phyloP scores from a whole-genome alignment of 768 basidiomycete species.

The Boletales sp. region DNA sequence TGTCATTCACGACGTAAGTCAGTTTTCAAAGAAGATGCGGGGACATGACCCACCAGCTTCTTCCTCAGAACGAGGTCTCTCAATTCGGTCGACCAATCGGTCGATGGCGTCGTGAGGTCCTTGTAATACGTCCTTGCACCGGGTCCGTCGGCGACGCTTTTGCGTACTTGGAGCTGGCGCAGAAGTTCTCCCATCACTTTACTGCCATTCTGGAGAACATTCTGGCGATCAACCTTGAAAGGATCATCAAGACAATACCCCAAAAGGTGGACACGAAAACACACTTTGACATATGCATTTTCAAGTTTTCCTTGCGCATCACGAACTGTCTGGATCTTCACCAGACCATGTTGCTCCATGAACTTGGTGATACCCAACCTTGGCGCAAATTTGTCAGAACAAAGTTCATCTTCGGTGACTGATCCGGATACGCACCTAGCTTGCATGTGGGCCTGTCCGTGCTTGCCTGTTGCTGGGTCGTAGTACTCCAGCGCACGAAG shows the following conservation, averaged over 20 bases:
- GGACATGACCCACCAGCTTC: conserved; percentile 55
- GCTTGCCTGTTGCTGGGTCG: conserved; percentile 76
- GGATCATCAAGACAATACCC: background rate
- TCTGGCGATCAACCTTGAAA: conserved; percentile 64
- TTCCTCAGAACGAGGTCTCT: conserved; percentile 75
- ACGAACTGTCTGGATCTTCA: conserved; percentile 64
- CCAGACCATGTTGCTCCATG: conserved; percentile 69
- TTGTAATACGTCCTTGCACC: conserved; percentile 80
- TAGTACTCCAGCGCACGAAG: conserved; percentile 79
- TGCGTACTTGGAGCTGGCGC: conserved; percentile 77
- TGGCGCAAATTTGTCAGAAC: background rate
- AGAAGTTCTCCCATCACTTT: conserved; percentile 71
- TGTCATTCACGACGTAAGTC: conserved; percentile 28
- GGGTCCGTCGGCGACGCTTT: conserved; percentile 79
- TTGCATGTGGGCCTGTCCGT: conserved; percentile 90
- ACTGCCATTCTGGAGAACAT: conserved; percentile 62
- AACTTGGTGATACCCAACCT: conserved; percentile 83
- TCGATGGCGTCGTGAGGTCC: conserved; percentile 68
- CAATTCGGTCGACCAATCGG: conserved; percentile 72
- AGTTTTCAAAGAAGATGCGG: background rate
- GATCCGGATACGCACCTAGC: conserved; percentile 61
- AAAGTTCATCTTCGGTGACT: no score
- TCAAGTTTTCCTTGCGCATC: conserved; percentile 54
- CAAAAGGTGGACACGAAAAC: conserved; percentile 18
- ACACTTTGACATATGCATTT: conserved; percentile 66